Evolutionary conservation across 768 basidiomycete species (phyloP).

Genomic region (Pholiota conissans): DNA sequence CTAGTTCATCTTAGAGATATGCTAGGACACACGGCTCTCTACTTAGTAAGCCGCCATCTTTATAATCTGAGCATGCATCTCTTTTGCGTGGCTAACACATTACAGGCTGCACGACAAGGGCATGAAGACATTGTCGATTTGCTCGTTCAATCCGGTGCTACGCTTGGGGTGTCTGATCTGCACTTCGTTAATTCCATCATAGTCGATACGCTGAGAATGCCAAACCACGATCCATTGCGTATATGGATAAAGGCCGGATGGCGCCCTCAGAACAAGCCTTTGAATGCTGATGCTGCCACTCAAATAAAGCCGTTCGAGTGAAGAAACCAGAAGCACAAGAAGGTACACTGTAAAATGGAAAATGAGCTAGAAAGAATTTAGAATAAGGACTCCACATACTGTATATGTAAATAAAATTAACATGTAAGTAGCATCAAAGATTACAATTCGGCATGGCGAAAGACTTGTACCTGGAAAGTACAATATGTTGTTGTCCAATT

Average conservation of each 20-base stretch:
- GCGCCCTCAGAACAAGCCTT: conserved; percentile 9
- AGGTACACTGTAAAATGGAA: background rate
- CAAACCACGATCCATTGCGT: conserved; percentile 43
- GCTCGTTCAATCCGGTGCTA: conserved; percentile 73
- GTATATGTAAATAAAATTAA: no score
- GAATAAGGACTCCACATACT: background rate
- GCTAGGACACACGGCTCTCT: conserved; percentile 81
- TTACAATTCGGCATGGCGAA: no score
- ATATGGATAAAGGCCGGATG: conserved; percentile 62
- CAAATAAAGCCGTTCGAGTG: background rate
- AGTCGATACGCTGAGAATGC: conserved; percentile 31
- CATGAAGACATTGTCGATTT: conserved; percentile 59
- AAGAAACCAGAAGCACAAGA: background rate
- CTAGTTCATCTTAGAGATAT: conserved; percentile 80
- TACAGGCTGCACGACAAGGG: conserved; percentile 74
- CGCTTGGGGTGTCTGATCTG: conserved; percentile 66
- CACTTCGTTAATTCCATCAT: conserved; percentile 55
- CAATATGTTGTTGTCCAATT: no score
- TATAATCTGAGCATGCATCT: background rate
- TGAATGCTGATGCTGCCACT: background rate
- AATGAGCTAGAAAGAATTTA: no score
- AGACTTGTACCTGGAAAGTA: no score
- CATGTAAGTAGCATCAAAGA: background rate
- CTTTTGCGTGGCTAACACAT: background rate
- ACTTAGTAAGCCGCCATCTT: conserved; percentile 56